These are phyloP conservation scores for Saraca asoca DNA, from an alignment of 331 rosid species.

Conservation along the genomic window DNA sequence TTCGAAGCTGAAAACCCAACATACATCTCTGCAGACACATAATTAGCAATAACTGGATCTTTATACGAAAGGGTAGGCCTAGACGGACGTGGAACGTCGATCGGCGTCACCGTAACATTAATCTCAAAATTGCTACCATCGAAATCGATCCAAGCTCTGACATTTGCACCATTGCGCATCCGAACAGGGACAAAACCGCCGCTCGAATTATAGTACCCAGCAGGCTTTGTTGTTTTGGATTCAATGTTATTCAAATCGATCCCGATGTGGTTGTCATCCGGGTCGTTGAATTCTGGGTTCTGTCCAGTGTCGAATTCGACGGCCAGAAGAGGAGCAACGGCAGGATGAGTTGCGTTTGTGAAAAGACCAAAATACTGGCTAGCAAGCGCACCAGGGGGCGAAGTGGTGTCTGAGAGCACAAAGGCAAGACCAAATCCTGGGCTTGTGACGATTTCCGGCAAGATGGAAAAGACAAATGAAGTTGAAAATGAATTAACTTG, in stretches of 20 bases:
- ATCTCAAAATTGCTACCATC: slow-evolving; percentile 50
- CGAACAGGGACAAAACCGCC: slow-evolving; percentile 58
- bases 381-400: slow-evolving; percentile 68
- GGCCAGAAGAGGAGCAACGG: slow-evolving; percentile 59
- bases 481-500: slow-evolving; percentile 65
- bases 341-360: slow-evolving; percentile 47
- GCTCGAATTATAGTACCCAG: slow-evolving; percentile 62
- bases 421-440: slow-evolving; percentile 87
- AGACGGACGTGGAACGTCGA: slow-evolving; percentile 53
- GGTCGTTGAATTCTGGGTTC: slow-evolving; percentile 78
- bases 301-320: slow-evolving; percentile 78
- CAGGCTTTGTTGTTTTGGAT: not conserved
- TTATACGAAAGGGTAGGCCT: slow-evolving; percentile 55
- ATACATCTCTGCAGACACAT: slow-evolving; percentile 70
- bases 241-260: slow-evolving; percentile 60
- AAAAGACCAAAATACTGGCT: slow-evolving; percentile 86
- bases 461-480: slow-evolving; percentile 74
- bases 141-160: slow-evolving; percentile 83
- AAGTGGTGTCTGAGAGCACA: slow-evolving; percentile 58
- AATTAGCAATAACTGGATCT: slow-evolving; percentile 50
- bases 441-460: slow-evolving; percentile 56
- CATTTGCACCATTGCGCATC: slow-evolving; percentile 65
- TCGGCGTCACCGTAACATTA: slow-evolving; percentile 75
- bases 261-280: slow-evolving; percentile 68
- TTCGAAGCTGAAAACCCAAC: slow-evolving; percentile 90